These are phyloP conservation scores for Mitragyna speciosa DNA, from an alignment of 257 asterid genomes.

Conservation along the genomic window DNA sequence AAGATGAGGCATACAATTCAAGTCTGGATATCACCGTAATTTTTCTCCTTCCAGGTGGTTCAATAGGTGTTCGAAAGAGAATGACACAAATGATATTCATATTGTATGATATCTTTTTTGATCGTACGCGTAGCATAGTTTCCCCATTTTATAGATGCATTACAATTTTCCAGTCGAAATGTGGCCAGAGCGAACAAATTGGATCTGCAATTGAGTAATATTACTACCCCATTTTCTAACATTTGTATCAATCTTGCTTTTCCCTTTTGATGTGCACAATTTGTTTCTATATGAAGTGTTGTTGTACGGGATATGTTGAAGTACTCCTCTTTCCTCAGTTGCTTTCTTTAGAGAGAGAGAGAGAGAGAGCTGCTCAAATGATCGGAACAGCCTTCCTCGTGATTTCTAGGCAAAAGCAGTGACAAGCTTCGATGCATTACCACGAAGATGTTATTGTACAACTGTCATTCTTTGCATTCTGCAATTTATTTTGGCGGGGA, in stretches of 20 bases:
- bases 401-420: too few species aligned
- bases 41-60: slow-evolving; percentile 35
- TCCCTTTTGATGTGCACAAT: background rate
- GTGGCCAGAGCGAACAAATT: slow-evolving; percentile 35
- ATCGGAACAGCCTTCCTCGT: too few species aligned
- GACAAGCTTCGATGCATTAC: too few species aligned
- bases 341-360: too few species aligned
- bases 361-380: too few species aligned
- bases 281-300: background rate
- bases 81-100: slow-evolving; percentile 2
- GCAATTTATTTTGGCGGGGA: too few species aligned
- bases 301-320: slow-evolving; percentile 7
- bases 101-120: slow-evolving; percentile 15
- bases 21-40: slow-evolving; percentile 28
- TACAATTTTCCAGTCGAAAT: slow-evolving; percentile 48
- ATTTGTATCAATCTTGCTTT: background rate
- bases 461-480: too few species aligned
- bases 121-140: slow-evolving; percentile 27
- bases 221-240: background rate
- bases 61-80: slow-evolving; percentile 22
- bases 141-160: slow-evolving; percentile 54
- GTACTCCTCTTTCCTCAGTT: too few species aligned
- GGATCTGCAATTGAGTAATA: slow-evolving; percentile 42
- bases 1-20: slow-evolving; percentile 9
- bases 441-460: too few species aligned